phyloP scores from a whole-genome alignment of 2,329 filamentous ascomycete genomes.

The Penicillium sp. region DNA sequence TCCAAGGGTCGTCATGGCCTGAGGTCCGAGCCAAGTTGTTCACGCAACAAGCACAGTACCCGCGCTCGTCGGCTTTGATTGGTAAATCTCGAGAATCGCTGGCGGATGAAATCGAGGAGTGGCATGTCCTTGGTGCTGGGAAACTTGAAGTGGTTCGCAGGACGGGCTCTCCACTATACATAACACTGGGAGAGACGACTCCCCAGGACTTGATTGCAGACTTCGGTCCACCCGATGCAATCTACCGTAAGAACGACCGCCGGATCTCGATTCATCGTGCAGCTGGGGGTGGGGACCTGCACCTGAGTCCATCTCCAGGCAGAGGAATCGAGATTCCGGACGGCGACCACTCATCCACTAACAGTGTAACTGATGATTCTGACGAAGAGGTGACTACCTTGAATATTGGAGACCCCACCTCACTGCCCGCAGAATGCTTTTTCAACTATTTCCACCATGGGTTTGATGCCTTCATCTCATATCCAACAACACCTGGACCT shows the following conservation, averaged over 20 bases:
- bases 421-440: slow-evolving; percentile 62
- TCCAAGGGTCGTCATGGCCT: slow-evolving; percentile 86
- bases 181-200: slow-evolving; percentile 79
- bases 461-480: slow-evolving; percentile 89
- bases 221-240: slow-evolving; percentile 87
- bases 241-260: slow-evolving; percentile 87
- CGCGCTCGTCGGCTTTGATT: slow-evolving; percentile 67
- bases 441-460: slow-evolving; percentile 98
- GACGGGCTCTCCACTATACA: slow-evolving; percentile 63
- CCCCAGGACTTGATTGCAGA: slow-evolving; percentile 89
- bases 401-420: slow-evolving; percentile 59
- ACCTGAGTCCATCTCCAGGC: slow-evolving; percentile 35
- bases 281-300: slow-evolving; percentile 29
- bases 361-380: slow-evolving; percentile 67
- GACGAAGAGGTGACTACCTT: slow-evolving; percentile 55
- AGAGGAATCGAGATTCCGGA: slow-evolving; percentile 52
- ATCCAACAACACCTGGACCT: slow-evolving; percentile 63
- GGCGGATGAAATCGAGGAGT: slow-evolving; percentile 83
- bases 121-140: slow-evolving; percentile 74
- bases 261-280: slow-evolving; percentile 75
- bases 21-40: slow-evolving; percentile 75
- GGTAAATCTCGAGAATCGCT: slow-evolving; percentile 72
- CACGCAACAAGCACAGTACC: slow-evolving; percentile 68
- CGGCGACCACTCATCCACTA: slow-evolving; percentile 71
- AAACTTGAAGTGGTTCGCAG: slow-evolving; percentile 74